Evolutionary conservation across 225 moss, liverwort and hornwort species (phyloP), one percentile per base, ranked within the genome.

Genomic region (Ulota crispa): DNA sequence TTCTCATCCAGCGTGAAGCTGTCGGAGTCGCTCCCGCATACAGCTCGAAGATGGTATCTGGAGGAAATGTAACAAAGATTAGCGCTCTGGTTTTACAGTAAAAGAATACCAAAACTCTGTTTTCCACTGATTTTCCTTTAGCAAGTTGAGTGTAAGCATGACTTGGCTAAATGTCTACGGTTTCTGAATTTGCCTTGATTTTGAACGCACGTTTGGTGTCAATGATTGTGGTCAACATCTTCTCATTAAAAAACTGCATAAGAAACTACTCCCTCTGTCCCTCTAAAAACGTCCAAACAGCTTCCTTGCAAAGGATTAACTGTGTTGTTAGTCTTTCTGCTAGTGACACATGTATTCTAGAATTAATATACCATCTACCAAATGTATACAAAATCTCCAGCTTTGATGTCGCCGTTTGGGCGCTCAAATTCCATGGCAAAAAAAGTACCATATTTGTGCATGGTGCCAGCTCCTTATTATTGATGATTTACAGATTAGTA

Each of bases 1-100:
- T 99, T 99, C 82, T 99, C 99, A 55, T 99, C 96, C 24, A 94
- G 85, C 19, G 96, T 87, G 47, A 92, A 99, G 78, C 92, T 92
- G 3, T 96, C 99, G 4, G 99, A 89, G 81, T 99, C 99, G 54
- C 91, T 96, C 80, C 89, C 91, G 56, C 96, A 96, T 4, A 99
- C 99, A 70, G 96, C 93, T 55, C 94, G 91, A 76, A 99, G 89
- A 55, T 96, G 96, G 34, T 92, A 92, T 26, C 91, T 91, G 81
- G 6, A 73, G 34, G 8, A 70, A 47, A 20, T 50, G 37, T 24
- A 26, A 65, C 28, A 60, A 27, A 45, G 3, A 78, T 63, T 73
- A 39, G 32, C 54, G 72, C 27, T 52, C 34, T 41, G 16, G 61
- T 64, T 61, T 36, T 60, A 4, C 14, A 11, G 60, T 60, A 43